phyloP scores from a whole-genome alignment of 2,329 filamentous ascomycete genomes.

The Mycosphaerelloides madeirae region DNA sequence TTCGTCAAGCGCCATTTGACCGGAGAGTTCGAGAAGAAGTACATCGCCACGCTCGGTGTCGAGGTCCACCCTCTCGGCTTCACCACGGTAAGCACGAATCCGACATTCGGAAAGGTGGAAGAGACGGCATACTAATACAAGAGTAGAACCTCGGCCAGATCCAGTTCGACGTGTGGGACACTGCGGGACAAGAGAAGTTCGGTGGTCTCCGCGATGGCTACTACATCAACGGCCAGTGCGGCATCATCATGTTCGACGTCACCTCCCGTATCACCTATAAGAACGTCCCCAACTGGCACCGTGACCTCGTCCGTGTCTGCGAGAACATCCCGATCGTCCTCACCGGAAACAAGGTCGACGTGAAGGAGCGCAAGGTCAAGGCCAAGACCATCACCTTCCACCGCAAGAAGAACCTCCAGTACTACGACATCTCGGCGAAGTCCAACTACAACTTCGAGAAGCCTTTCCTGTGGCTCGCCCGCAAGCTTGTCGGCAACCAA shows the following conservation, averaged over 20 bases:
- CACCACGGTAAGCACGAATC: slow-evolving; percentile 70
- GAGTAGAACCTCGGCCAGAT: slow-evolving; percentile 82
- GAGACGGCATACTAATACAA: slow-evolving; percentile 16
- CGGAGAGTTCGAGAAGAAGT: slow-evolving; percentile 99
- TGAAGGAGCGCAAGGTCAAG: slow-evolving; percentile 99
- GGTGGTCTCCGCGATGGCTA: slow-evolving; percentile 98
- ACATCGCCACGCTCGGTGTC: slow-evolving; percentile 98
- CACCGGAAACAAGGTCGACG: slow-evolving; percentile 98
- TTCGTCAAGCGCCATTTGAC: slow-evolving; percentile 99
- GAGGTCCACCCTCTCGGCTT: slow-evolving; percentile 98
- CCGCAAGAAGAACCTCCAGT: slow-evolving; percentile 99
- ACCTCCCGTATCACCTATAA: slow-evolving; percentile 99
- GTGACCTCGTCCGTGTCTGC: slow-evolving; percentile 97
- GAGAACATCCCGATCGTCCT: slow-evolving; percentile 99
- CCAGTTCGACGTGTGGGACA: slow-evolving; percentile 99
- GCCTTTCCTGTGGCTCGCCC: slow-evolving; percentile 98
- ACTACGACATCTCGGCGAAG: slow-evolving; percentile 99
- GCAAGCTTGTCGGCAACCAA: slow-evolving; percentile 96
- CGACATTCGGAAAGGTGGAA: slow-evolving; percentile 14
- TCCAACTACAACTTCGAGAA: slow-evolving; percentile 99
- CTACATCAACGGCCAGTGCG: slow-evolving; percentile 99
- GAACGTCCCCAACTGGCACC: slow-evolving; percentile 99
- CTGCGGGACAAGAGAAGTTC: slow-evolving; percentile 98
- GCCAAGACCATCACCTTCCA: slow-evolving; percentile 99
- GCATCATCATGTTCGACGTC: slow-evolving; percentile 99